Percentiles rank a stretch among this genome's conserved stretches.
Conservation (phyloP, 257 asterid species). For the Solanum sejunctum region DNA sequence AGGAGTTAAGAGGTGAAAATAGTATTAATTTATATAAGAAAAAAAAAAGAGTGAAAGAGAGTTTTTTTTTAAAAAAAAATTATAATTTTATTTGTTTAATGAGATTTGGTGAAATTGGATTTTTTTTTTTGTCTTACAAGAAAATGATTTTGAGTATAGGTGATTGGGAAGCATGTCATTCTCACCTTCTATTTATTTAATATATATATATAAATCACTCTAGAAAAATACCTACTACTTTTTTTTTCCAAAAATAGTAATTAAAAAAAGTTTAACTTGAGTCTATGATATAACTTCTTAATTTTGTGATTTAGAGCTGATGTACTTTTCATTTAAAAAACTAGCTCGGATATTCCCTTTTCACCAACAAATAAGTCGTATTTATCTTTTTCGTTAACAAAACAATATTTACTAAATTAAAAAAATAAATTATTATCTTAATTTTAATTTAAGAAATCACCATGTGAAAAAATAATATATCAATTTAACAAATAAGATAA, state of each 20-base stretch:
- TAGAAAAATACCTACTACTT: background rate
- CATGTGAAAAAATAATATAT: too few relatives aligned
- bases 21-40: background rate
- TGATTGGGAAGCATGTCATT: conserved; percentile 46
- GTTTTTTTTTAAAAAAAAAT: background rate
- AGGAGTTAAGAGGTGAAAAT: background rate
- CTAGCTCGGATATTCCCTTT: too few relatives aligned
- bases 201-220: background rate
- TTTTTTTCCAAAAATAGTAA: too few relatives aligned
- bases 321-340: background rate
- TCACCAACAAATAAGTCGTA: too few relatives aligned
- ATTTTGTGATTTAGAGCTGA: accelerated
- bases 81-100: background rate
- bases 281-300: background rate
- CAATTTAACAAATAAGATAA: too few relatives aligned
- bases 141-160: conserved; percentile 11
- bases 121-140: conserved; percentile 24
- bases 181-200: background rate
- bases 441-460: too few relatives aligned
- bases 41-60: background rate
- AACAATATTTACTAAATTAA: too few relatives aligned
- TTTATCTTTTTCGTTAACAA: too few relatives aligned
- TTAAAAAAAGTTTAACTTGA: background rate
- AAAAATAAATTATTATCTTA: too few relatives aligned
- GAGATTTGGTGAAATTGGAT: conserved; percentile 47